phyloP scores from a whole-genome alignment of 2,329 filamentous ascomycete genomes.

The Shiraia bambusicola region DNA sequence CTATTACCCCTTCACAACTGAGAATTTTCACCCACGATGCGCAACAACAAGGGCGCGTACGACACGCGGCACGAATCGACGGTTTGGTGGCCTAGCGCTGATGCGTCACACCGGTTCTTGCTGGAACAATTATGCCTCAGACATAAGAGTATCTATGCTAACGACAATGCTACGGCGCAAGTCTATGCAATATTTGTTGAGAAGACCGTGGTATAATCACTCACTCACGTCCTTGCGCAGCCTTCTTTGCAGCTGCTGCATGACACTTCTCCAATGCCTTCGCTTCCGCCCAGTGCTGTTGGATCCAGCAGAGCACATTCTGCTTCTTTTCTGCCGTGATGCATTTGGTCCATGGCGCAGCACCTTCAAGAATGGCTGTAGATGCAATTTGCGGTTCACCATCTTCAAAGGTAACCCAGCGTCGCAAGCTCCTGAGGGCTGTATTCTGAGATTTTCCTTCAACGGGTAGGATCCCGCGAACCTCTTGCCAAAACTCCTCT shows the following conservation, averaged over 20 bases:
- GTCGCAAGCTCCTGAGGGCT: conserved; percentile 33
- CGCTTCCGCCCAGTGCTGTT: conserved; percentile 32
- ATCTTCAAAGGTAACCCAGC: conserved; percentile 37
- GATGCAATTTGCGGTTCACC: conserved; percentile 20
- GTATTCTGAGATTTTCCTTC: conserved; percentile 26
- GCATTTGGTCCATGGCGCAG: conserved; percentile 24
- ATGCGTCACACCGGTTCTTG: too few relatives aligned
- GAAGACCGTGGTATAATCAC: neutral
- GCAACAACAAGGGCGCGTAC: neutral
- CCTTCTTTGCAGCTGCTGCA: conserved; percentile 15
- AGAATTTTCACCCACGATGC: conserved; percentile 27
- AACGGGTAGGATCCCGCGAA: conserved; percentile 45
- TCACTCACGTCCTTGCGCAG: conserved; percentile 1
- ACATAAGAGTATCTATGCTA: too few relatives aligned
- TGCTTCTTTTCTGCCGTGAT: conserved; percentile 12
- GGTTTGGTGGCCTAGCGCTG: neutral
- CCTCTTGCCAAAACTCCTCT: conserved; percentile 45
- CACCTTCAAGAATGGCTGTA: conserved; percentile 15
- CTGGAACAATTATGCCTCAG: neutral
- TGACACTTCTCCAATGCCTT: conserved; percentile 35
- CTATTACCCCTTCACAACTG: conserved; percentile 43
- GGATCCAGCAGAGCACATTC: conserved; percentile 32
- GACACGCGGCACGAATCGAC: neutral
- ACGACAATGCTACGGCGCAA: neutral
- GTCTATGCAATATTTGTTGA: neutral